Conservation (phyloP, 2,329 filamentous ascomycete genomes). For the Sphaerulina vaccinii region DNA sequence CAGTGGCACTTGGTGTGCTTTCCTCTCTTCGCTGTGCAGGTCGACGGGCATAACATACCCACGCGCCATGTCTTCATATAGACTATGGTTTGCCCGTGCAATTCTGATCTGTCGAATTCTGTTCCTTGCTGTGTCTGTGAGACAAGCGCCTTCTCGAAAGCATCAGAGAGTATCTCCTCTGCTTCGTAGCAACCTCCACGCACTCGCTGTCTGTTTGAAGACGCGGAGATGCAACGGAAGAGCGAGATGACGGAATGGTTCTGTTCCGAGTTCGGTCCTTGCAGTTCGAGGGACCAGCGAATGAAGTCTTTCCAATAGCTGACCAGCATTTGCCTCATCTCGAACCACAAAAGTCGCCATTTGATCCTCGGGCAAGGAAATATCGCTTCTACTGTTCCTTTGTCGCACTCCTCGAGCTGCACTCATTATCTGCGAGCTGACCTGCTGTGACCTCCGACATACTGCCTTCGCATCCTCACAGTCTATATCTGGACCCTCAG, state of each 20-base stretch:
- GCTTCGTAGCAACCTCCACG: not conserved
- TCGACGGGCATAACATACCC: no score
- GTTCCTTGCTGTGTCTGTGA: no score
- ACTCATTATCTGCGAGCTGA: not conserved
- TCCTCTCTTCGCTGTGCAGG: no score
- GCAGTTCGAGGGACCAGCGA: not conserved
- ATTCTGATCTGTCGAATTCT: no score
- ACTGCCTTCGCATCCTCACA: not conserved
- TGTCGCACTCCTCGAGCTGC: not conserved
- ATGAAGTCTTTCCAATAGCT: not conserved
- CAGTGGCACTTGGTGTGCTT: no score
- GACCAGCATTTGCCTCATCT: conserved; percentile 10
- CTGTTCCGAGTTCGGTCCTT: not conserved
- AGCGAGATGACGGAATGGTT: not conserved
- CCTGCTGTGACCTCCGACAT: not conserved
- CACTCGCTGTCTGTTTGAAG: not conserved
- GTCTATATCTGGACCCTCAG: not conserved
- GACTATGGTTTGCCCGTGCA: no score
- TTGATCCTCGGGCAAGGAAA: not conserved
- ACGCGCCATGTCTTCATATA: no score
- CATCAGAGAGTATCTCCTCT: not conserved
- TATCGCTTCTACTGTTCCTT: not conserved
- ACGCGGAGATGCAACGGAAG: not conserved
- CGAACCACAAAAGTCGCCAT: conserved; percentile 2
- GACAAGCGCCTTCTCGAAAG: no score